Evolutionary conservation across 805 yeast species (phyloP), one percentile per base, ranked within the genome.

Genomic region (Tetrapisispora taiwanensis): DNA sequence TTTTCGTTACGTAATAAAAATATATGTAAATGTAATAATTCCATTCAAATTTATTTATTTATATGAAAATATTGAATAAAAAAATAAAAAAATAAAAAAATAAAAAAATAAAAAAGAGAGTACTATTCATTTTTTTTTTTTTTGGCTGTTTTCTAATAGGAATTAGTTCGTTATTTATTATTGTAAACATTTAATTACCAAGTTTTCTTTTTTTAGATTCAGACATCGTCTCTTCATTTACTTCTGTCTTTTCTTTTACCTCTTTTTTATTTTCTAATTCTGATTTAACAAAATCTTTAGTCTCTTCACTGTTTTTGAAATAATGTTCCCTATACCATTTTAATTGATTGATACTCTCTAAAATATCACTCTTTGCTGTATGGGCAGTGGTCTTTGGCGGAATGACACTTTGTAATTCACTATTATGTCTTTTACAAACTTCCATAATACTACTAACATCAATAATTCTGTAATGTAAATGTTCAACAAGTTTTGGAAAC

Each of bases 361-460:
- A 53, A 39, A 92, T 92, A 62, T 92, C 99, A 14, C 79, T 71
- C 50, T 75, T 76, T 0, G 99, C 98, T 0, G 97, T 90, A 62
- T 92, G 99, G 1, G 73, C 73, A 18, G 74, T 71, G 40, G 65
- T 66, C 64, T 94, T 92, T 63, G 69, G 6, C 90, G 97, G 52
- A 66, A 69, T 45, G 54, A 57, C 46, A 19, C 61, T 61, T 65
- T 81, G 70, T 41, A 88, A 63, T 3, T 62, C 66, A 1, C 84
- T 83, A 59, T 86, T 86, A 58, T 84, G 89, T 55, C 97, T 78
- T 38, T 66, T 69, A 0, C 89, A 82, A 14, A 88, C 65, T 63
- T 92, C 98, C 74, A 79, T 76, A 38, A 92, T 67, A 1, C 88
- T 70, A n/a, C 94, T 81, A 14, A 92, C 98, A 57, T 92, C 99